Evolutionary conservation across 495 filamentous ascomycete genomes (phyloP), one percentile per base, ranked within the genome.

Genomic region (Astrothelium subdiscretum): DNA sequence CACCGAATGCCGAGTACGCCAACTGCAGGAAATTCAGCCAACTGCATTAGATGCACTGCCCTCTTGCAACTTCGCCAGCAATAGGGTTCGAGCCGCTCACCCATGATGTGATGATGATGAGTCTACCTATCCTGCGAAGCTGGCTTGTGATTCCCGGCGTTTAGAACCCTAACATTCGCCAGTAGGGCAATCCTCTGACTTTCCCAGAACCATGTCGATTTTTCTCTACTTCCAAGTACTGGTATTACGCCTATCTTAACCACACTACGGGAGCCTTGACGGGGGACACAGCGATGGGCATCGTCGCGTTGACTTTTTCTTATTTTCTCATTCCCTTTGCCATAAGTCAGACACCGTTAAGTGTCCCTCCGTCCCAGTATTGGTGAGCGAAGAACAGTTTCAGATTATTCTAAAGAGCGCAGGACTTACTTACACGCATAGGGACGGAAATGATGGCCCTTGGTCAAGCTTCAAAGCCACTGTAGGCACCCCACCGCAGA

Each of bases 401-500:
- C 26, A 44, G 13, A 22, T n/a, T n/a, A n/a, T n/a, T n/a, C n/a
- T n/a, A n/a, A n/a, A n/a, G n/a, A n/a, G n/a, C n/a, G 29, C 31
- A 22, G 15, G 2, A 5, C 31, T 6, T 18, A 3, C 24, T 22
- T 60, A 12, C 27, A 11, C 18, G 29, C 18, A 40, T 60, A 74
- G 74, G 65, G 73, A 75, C 44, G 74, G 74, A 31, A 67, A 69
- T 51, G 70, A 76, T 60, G 74, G 75, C 11, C 65, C 65, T 6
- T 77, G 75, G 75, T 76, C 75, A 12, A 68, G 71, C 2, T 77
- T 76, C 64, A 64, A 48, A 2, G 24, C 75, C 6, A 66, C 70
- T 40, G 59, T 76, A 26, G 75, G 75, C 22, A 75, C 68, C 2
- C 75, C 75, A 5, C 58, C 69, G 15, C 72, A 76, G 60, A 54